These are phyloP conservation scores for Pleurotus ostreatus DNA, from an alignment of 768 basidiomycete species.

Conservation along the genomic window DNA sequence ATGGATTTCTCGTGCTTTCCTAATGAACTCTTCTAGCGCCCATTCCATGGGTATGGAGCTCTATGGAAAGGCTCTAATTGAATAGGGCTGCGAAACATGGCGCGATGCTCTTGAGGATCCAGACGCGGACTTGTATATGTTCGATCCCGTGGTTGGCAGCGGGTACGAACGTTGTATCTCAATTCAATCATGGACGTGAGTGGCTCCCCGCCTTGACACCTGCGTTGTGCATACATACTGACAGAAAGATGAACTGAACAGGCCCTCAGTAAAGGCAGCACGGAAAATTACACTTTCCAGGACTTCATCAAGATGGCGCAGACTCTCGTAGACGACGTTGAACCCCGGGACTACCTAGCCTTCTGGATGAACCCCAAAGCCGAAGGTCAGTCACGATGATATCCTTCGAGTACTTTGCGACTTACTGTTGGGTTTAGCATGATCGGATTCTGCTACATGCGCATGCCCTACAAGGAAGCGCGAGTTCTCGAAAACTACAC, in stretches of 20 bases:
- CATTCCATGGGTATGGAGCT: constrained; percentile 25
- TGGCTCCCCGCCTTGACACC: constrained; percentile 4
- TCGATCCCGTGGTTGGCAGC: constrained; percentile 35
- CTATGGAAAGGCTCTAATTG: constrained; percentile 30
- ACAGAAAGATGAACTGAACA: neutral
- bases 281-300: constrained; percentile 18
- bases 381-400: constrained; percentile 23
- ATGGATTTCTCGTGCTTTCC: constrained; percentile 36
- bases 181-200: constrained; percentile 29
- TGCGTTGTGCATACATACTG: too few species aligned
- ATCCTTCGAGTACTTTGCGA: neutral
- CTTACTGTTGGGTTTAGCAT: constrained; percentile 14
- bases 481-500: constrained; percentile 23
- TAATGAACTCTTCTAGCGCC: constrained; percentile 17
- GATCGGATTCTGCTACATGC: constrained; percentile 25
- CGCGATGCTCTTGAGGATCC: constrained; percentile 26
- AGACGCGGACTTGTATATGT: constrained; percentile 36
- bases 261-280: constrained; percentile 9
- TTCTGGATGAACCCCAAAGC: constrained; percentile 34
- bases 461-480: constrained; percentile 14
- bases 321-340: constrained; percentile 22
- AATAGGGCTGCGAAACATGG: constrained; percentile 40
- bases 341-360: constrained; percentile 26
- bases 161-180: constrained; percentile 32
- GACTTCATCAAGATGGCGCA: constrained; percentile 26